phyloP scores from a whole-genome alignment of 768 basidiomycete genomes.

The Lactarius evosmus region DNA sequence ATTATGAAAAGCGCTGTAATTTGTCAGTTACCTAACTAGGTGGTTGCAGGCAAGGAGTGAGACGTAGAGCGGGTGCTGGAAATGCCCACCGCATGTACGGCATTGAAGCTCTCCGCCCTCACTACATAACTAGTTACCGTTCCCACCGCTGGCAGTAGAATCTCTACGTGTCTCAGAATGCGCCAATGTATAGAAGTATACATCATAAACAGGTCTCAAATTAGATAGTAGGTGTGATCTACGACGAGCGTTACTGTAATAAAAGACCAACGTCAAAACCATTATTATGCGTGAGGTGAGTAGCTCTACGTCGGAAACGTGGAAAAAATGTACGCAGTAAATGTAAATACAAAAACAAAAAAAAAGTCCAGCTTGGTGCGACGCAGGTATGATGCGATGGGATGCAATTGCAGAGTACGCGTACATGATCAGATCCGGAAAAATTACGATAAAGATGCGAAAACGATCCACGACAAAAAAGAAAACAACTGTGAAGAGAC shows the following conservation, averaged over 20 bases:
- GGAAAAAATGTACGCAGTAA: not conserved
- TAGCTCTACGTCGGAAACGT: conserved; percentile 16
- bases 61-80: conserved; percentile 55
- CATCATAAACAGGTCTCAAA: not conserved
- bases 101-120: conserved; percentile 12
- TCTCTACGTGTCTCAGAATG: not conserved
- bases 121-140: too few species aligned
- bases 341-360: not conserved
- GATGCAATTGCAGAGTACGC: conserved; percentile 16
- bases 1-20: too few species aligned
- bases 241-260: conserved; percentile 12
- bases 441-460: not conserved
- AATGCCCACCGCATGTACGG: conserved; percentile 62
- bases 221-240: conserved; percentile 5
- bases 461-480: not conserved
- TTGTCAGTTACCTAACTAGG: too few species aligned
- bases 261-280: not conserved
- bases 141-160: too few species aligned
- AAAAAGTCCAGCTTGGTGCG: conserved; percentile 18
- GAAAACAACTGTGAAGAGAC: not conserved
- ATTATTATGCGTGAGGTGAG: conserved; percentile 12
- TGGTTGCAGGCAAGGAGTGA: conserved; percentile 46
- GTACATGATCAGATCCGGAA: conserved; percentile 12
- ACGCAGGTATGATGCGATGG: conserved; percentile 16
- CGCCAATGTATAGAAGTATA: not conserved